Evolutionary conservation across 768 basidiomycete genomes (phyloP), one percentile per base, ranked within the genome.

Genomic region (Hebeloma cylindrosporum): DNA sequence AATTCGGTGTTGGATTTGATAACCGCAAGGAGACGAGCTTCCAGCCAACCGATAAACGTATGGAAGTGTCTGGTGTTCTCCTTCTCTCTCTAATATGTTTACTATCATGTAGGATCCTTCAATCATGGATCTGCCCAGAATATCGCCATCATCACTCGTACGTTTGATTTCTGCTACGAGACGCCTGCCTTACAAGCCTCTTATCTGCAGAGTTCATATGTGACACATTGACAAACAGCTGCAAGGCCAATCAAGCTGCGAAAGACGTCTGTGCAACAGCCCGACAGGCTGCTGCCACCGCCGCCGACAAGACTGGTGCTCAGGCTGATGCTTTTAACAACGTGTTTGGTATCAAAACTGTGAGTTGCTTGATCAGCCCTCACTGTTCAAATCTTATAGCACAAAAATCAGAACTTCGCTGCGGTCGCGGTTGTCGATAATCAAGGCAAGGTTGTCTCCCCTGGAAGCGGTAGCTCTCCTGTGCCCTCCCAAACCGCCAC

Each of bases 1-100:
- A 74, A 53, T 84, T 84, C 52, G 80, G 67, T 34, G 64, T 54
- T 22, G 79, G 78, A 27, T 80, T 84, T 53, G 80, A 83, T 49
- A 64, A 65, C 54, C 70, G 81, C 46, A 75, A 66, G 51, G 81
- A 82, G 57, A 82, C 79, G 7, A 70, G 71, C 60, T 84, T 82
- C 69, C 60, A 73, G 52, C 81, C 82, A 42, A 68, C 63, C 7
- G 76, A 82, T 59, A 55, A 66, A 57, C 61, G 72, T 74, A 52
- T 41, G n/a, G n/a, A n/a, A n/a, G n/a, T n/a, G n/a, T n/a, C n/a
- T n/a, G n/a, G 66, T 50, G 8, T 4, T 22, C 18, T 17, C 23
- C 10, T 14, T 11, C 23, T 34, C 5, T 41, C 14, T 17, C 9
- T 18, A 21, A 34, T 18, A 23, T 10, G 17, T 29, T 32, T 33